These are phyloP conservation scores for Fusarium liriodendri DNA, from an alignment of 2,329 filamentous ascomycete genomes.

Conservation along the genomic window DNA sequence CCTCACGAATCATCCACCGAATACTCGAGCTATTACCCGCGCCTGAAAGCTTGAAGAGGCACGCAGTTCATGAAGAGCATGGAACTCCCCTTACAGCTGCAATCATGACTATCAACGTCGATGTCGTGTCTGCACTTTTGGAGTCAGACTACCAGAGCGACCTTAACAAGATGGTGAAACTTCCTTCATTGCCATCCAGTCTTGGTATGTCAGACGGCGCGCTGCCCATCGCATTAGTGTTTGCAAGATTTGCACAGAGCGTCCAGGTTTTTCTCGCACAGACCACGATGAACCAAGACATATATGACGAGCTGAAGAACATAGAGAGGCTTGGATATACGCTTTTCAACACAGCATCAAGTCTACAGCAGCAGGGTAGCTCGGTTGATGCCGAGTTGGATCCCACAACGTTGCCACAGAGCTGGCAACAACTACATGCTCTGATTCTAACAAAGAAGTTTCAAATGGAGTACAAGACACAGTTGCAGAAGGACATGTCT, in stretches of 20 bases:
- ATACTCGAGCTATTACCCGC: not conserved
- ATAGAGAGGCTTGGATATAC: not conserved
- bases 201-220: not conserved
- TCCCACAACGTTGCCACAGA: not conserved
- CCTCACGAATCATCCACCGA: slow-evolving; percentile 2
- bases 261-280: not conserved
- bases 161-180: not conserved
- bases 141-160: slow-evolving; percentile 8
- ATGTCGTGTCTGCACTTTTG: not conserved
- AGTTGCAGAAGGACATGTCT: not conserved
- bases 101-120: not conserved
- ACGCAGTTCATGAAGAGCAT: not conserved
- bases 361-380: not conserved
- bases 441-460: not conserved
- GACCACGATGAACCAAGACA: not conserved
- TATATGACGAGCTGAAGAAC: not conserved
- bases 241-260: not conserved
- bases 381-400: not conserved
- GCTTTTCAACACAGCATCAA: not conserved
- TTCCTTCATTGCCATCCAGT: not conserved
- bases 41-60: not conserved
- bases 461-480: not conserved
- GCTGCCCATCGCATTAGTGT: not conserved
- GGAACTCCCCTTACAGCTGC: slow-evolving; percentile 2
- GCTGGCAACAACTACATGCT: not conserved